These are phyloP conservation scores for Primulina tabacum DNA, from an alignment of 257 asterid genomes.

Conservation along the genomic window DNA sequence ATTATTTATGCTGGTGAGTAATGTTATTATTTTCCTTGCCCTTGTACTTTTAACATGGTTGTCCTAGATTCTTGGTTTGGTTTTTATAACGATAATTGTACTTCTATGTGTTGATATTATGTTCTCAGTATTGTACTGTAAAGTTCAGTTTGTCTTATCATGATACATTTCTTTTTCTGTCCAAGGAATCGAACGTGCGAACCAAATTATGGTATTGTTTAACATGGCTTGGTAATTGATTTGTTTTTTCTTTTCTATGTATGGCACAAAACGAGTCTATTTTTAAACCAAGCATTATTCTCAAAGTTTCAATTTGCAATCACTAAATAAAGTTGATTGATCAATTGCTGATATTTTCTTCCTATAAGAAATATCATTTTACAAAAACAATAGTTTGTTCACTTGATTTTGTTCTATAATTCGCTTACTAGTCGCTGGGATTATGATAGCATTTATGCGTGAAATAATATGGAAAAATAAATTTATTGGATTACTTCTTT, in stretches of 20 bases:
- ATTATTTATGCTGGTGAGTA: constrained; percentile 87
- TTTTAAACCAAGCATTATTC: background rate
- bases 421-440: background rate
- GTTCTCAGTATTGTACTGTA: background rate
- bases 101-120: background rate
- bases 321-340: background rate
- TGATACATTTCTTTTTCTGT: background rate
- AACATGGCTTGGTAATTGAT: background rate
- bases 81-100: constrained; percentile 1
- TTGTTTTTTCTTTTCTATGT: background rate
- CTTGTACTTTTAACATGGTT: constrained; percentile 15
- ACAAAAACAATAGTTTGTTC: background rate
- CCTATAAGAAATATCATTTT: background rate
- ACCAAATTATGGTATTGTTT: background rate
- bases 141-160: constrained; percentile 12
- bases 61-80: constrained; percentile 12
- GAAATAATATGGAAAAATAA: background rate
- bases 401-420: background rate
- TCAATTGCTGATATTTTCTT: background rate
- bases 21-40: constrained; percentile 10
- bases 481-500: constrained; percentile 9
- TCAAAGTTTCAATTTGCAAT: background rate
- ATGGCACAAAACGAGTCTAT: background rate
- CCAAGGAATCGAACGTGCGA: constrained; percentile 11
- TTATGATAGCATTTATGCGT: background rate